Evolutionary conservation across 306 rosid genomes (phyloP).

Genomic region (Vigna unguiculata): DNA sequence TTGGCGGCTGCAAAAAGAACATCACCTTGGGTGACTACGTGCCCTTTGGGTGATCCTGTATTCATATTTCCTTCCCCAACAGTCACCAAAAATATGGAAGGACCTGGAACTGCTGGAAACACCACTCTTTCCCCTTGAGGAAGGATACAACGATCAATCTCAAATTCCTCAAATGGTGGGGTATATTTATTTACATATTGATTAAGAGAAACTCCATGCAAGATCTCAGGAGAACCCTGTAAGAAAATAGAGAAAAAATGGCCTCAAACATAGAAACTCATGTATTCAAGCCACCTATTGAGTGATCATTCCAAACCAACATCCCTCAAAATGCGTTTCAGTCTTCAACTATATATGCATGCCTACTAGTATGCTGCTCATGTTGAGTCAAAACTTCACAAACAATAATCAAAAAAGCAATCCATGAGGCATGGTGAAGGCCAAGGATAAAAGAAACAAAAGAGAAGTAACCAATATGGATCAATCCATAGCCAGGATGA

Average conservation of each 20-base stretch:
- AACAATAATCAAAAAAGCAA: conserved; percentile 37
- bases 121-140: conserved; percentile 64
- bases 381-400: conserved; percentile 46
- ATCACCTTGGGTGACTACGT: conserved; percentile 67
- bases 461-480: conserved; percentile 4
- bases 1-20: conserved; percentile 87
- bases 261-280: background rate
- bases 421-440: conserved; percentile 2
- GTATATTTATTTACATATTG: conserved; percentile 65
- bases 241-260: conserved; percentile 2
- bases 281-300: background rate
- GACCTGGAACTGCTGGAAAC: conserved; percentile 77
- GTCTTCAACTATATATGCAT: conserved; percentile 24
- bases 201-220: conserved; percentile 68
- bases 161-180: conserved; percentile 93
- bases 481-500: background rate
- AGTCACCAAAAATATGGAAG: conserved; percentile 75
- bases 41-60: conserved; percentile 49
- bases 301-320: background rate
- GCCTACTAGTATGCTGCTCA: background rate
- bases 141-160: conserved; percentile 76
- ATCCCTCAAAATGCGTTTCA: background rate
- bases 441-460: background rate
- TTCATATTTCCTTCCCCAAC: conserved; percentile 70
- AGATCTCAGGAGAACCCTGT: conserved; percentile 88